Evolutionary conservation across 2,329 filamentous ascomycete genomes (phyloP).

Genomic region (Orbilia oligospora): DNA sequence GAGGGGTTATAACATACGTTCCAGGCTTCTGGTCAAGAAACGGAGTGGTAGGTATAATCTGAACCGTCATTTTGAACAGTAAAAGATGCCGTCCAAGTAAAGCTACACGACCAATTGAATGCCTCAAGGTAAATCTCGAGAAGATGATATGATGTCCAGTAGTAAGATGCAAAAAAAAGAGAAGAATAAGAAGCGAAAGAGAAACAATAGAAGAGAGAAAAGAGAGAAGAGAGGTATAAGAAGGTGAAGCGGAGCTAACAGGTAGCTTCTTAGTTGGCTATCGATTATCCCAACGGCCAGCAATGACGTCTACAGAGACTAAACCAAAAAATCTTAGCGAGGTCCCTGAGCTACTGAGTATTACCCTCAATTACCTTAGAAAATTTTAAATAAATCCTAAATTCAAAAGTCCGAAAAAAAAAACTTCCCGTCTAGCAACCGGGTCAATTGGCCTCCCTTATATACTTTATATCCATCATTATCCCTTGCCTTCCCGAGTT

Average conservation of each 20-base stretch:
- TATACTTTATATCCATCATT: background rate
- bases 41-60: constrained; percentile 56
- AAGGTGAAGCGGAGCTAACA: background rate
- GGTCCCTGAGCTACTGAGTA: background rate
- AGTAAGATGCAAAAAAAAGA: background rate
- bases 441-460: background rate
- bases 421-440: background rate
- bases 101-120: background rate
- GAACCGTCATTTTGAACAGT: constrained; percentile 8
- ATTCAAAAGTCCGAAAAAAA: background rate
- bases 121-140: background rate
- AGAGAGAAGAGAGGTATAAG: background rate
- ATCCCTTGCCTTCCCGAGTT: too few relatives aligned
- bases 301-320: constrained; percentile 42
- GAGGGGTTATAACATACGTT: constrained; percentile 79
- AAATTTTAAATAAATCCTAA: too few relatives aligned
- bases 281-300: constrained; percentile 4
- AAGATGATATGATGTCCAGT: background rate
- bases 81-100: background rate
- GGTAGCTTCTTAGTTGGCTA: too few relatives aligned
- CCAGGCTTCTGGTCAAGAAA: constrained; percentile 91
- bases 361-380: background rate
- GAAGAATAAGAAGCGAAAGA: background rate
- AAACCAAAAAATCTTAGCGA: background rate
- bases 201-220: background rate